A percentile compares a stretch with the other conserved stretches of the same genome.
Conservation (phyloP, 768 basidiomycete genomes). For the Tulasnella sp. region DNA sequence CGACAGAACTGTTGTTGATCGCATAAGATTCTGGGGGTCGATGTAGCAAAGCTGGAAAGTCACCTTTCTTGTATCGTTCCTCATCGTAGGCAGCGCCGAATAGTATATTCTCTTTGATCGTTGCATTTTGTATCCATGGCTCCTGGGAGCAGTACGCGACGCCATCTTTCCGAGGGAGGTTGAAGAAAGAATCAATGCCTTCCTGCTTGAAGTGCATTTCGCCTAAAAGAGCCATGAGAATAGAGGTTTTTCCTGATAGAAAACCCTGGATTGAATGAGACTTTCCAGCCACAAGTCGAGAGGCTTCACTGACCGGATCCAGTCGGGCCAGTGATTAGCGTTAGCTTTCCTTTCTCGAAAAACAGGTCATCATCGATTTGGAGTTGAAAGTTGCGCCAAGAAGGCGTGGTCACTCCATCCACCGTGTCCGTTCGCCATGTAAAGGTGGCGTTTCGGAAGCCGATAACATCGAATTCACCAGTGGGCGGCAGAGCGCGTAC, state of each 20-base stretch:
- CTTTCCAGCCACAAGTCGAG: too few relatives aligned
- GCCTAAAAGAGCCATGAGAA: constrained; percentile 28
- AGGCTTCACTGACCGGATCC: constrained; percentile 22
- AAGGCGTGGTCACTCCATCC: constrained; percentile 30
- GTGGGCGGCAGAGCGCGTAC: constrained; percentile 11
- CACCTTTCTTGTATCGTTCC: constrained; percentile 33
- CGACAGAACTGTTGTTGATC: constrained; percentile 25
- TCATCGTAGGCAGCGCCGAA: constrained; percentile 36
- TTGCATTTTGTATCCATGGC: constrained; percentile 76
- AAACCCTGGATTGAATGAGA: neutral
- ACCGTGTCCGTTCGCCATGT: constrained; percentile 36
- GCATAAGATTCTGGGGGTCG: neutral
- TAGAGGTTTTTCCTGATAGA: neutral
- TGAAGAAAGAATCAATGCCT: constrained; percentile 46
- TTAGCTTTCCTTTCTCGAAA: constrained; percentile 29
- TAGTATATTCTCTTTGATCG: constrained; percentile 47
- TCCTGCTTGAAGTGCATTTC: constrained; percentile 30
- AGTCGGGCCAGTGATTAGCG: constrained; percentile 29
- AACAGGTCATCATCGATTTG: constrained; percentile 25
- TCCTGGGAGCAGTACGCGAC: constrained; percentile 77
- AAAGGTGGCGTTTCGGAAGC: constrained; percentile 31
- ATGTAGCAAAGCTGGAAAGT: neutral
- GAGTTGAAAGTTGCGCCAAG: constrained; percentile 31
- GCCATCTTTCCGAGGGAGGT: constrained; percentile 54
- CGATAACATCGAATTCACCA: constrained; percentile 17